These are phyloP conservation scores for Sphenostylis stenocarpa DNA, from an alignment of 306 rosid species.

Conservation along the genomic window DNA sequence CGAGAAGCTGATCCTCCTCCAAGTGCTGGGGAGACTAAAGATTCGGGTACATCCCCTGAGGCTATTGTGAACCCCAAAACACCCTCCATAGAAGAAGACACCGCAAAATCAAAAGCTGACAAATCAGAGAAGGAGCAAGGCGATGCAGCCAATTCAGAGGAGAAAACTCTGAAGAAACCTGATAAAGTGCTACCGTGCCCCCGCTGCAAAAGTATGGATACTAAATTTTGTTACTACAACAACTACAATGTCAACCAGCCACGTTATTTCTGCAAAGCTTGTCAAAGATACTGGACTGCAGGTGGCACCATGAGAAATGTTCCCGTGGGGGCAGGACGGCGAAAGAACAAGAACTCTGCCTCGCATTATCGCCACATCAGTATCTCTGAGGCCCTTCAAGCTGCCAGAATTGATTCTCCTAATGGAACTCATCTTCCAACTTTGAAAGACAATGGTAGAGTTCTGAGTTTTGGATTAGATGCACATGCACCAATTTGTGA, in stretches of 20 bases:
- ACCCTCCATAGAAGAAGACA: conserved; percentile 58
- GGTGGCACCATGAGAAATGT: conserved; percentile 96
- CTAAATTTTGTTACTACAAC: conserved; percentile 91
- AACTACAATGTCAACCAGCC: conserved; percentile 91
- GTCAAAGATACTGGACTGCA: conserved; percentile 96
- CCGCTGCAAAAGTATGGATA: conserved; percentile 94
- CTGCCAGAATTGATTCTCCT: conserved; percentile 58
- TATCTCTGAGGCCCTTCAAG: conserved; percentile 78
- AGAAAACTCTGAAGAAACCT: conserved; percentile 82
- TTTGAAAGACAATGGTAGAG: conserved; percentile 55
- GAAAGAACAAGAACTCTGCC: conserved; percentile 81
- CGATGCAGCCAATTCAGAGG: conserved; percentile 48
- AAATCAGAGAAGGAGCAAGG: conserved; percentile 52
- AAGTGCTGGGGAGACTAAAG: conserved; percentile 39
- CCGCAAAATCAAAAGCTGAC: conserved; percentile 33
- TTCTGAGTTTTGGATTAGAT: conserved; percentile 73
- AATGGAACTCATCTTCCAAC: conserved; percentile 47
- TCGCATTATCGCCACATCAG: conserved; percentile 60
- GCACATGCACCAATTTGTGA: conserved; percentile 57
- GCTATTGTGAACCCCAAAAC: conserved; percentile 53
- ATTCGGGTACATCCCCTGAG: conserved; percentile 35
- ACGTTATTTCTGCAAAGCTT: conserved; percentile 92
- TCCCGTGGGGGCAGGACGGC: conserved; percentile 92
- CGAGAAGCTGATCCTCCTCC: conserved; percentile 39
- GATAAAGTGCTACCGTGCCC: conserved; percentile 89